phyloP scores from a whole-genome alignment of 257 asterid species.

The Primulina tabacum region DNA sequence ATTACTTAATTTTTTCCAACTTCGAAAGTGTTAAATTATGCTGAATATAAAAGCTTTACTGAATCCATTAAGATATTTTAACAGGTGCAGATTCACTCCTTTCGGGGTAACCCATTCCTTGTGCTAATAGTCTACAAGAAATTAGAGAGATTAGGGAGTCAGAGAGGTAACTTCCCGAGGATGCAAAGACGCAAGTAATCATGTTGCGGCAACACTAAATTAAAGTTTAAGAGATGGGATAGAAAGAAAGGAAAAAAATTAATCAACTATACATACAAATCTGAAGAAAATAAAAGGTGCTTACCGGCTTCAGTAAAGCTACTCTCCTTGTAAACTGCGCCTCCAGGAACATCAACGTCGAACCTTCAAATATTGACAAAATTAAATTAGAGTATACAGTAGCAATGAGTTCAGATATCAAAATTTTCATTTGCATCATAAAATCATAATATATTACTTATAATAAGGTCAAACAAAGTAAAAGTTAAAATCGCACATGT shows the following conservation, averaged over 20 bases:
- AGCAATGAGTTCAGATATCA: neutral
- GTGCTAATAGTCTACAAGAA: neutral
- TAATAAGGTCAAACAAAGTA: slow-evolving; percentile 13
- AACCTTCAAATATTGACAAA: slow-evolving; percentile 35
- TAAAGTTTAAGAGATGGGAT: neutral
- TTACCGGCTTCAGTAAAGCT: slow-evolving; percentile 79
- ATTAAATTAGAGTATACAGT: neutral
- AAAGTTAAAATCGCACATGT: slow-evolving; percentile 46
- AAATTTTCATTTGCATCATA: neutral
- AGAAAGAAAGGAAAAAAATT: neutral
- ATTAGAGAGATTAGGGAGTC: neutral
- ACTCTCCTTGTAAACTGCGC: slow-evolving; percentile 96
- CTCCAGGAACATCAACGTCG: slow-evolving; percentile 95
- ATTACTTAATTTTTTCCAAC: no score
- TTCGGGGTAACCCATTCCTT: neutral
- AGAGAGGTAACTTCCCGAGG: neutral
- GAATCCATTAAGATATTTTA: neutral
- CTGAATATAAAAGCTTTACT: neutral
- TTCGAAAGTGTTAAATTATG: neutral
- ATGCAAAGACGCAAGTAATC: neutral
- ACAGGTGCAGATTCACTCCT: neutral
- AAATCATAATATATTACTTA: neutral
- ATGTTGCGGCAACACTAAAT: no score
- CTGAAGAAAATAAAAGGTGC: slow-evolving; percentile 19
- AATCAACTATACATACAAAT: neutral